Conservation (phyloP, 1,284 basidiomycete genomes). For the Ceratobasidium theobromae region DNA sequence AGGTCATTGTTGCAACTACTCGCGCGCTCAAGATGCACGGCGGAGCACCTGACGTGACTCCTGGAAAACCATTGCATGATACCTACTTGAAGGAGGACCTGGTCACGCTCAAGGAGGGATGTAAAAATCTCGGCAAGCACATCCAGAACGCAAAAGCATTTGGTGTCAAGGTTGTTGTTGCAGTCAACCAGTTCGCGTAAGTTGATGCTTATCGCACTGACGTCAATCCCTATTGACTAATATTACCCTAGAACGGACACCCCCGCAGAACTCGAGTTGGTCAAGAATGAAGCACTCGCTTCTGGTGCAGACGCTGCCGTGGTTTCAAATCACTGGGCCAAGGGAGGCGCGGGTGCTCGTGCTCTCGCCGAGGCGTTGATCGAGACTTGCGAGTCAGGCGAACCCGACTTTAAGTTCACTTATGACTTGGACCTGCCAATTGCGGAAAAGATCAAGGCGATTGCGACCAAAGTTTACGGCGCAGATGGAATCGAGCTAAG, state of each 20-base stretch:
- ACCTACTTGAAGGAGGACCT: slow-evolving; percentile 96
- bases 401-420: slow-evolving; percentile 85
- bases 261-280: slow-evolving; percentile 82
- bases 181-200: slow-evolving; percentile 92
- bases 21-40: slow-evolving; percentile 99
- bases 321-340: slow-evolving; percentile 95
- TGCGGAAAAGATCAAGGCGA: slow-evolving; percentile 83
- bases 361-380: slow-evolving; percentile 87
- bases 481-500: slow-evolving; percentile 87
- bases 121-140: slow-evolving; percentile 91
- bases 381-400: slow-evolving; percentile 72
- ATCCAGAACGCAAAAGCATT: slow-evolving; percentile 96
- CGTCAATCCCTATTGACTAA: slow-evolving; percentile 16
- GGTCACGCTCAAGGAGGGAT: slow-evolving; percentile 87
- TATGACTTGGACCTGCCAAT: slow-evolving; percentile 85
- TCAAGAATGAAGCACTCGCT: slow-evolving; percentile 76
- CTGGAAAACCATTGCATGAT: slow-evolving; percentile 91
- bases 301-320: slow-evolving; percentile 95
- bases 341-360: slow-evolving; percentile 86
- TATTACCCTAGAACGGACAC: slow-evolving; percentile 73
- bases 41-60: slow-evolving; percentile 94
- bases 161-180: slow-evolving; percentile 95
- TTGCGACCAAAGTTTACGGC: slow-evolving; percentile 88
- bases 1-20: slow-evolving; percentile 93
- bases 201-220: slow-evolving; percentile 42